phyloP scores from a whole-genome alignment of 208 protist species.

The Naegleria lovaniensis region DNA sequence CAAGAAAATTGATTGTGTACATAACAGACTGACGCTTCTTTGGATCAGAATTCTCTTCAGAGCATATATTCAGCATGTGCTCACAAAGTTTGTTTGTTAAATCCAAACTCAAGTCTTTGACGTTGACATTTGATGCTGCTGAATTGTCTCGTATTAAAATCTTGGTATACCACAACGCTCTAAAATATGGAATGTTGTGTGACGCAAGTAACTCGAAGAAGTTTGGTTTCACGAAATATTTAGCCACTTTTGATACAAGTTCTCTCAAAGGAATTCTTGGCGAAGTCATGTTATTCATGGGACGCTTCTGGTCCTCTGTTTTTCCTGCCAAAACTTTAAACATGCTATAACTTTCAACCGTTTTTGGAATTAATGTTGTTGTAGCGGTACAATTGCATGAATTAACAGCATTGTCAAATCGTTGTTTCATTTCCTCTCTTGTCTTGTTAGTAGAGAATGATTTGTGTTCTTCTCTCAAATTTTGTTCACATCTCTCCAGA shows the following conservation, averaged over 20 bases:
- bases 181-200: not conserved
- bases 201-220: not conserved
- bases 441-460: constrained; percentile 18
- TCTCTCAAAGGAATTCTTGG: not conserved
- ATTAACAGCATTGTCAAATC: not conserved
- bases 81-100: not conserved
- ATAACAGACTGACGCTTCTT: not conserved
- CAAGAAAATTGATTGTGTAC: not conserved
- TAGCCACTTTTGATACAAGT: not conserved
- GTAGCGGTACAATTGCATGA: not conserved
- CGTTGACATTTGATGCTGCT: not conserved
- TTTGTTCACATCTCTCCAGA: not conserved
- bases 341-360: not conserved
- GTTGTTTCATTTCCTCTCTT: not conserved
- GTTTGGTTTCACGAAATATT: not conserved
- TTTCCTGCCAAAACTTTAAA: not conserved
- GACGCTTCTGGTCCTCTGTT: not conserved
- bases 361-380: not conserved
- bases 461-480: not conserved
- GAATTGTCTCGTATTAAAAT: not conserved
- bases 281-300: not conserved
- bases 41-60: not conserved
- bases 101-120: not conserved
- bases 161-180: not conserved
- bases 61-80: not conserved